Percentiles rank a stretch among this genome's conserved stretches.
Conservation (phyloP, 192 early-diverging fungal genomes). For the Rhizophagus prolifer region DNA sequence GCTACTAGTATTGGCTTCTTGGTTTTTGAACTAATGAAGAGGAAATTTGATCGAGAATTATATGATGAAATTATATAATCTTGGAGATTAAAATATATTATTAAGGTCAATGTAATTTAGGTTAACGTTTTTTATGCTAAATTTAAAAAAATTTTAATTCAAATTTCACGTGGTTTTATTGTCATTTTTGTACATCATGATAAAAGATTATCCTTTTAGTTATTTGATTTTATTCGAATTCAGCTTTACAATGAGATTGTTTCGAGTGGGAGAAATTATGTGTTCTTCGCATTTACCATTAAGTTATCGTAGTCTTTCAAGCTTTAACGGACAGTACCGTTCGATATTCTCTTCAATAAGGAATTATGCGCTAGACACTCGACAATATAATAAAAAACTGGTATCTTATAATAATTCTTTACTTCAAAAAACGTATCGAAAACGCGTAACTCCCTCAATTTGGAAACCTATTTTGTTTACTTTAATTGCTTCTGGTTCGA, state of each 20-base stretch:
- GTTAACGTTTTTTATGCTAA: too few species aligned
- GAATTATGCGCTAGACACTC: not conserved
- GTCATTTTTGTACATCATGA: not conserved
- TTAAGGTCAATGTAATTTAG: too few species aligned
- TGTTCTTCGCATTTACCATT: not conserved
- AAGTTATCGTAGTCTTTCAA: not conserved
- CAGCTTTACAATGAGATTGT: not conserved
- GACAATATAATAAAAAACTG: not conserved
- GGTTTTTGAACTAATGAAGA: slow-evolving; percentile 64
- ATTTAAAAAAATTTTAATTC: too few species aligned
- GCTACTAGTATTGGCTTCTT: slow-evolving; percentile 63
- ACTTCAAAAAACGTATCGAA: not conserved
- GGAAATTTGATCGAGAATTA: slow-evolving; percentile 49
- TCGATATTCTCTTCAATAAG: not conserved
- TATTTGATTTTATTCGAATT: not conserved
- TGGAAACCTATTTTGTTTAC: slow-evolving; percentile 51
- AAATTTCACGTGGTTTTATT: not conserved
- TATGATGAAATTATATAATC: slow-evolving; percentile 31
- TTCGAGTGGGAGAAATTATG: not conserved
- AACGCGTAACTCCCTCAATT: slow-evolving; percentile 27
- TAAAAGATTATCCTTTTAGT: not conserved
- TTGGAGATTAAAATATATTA: too few species aligned
- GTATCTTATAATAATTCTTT: not conserved
- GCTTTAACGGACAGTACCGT: not conserved
- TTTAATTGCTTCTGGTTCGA: slow-evolving; percentile 30